Percentiles rank a stretch among this genome's conserved stretches.
phyloP scores from a whole-genome alignment of 345 rosid species.

The Eucalyptus pumila region DNA sequence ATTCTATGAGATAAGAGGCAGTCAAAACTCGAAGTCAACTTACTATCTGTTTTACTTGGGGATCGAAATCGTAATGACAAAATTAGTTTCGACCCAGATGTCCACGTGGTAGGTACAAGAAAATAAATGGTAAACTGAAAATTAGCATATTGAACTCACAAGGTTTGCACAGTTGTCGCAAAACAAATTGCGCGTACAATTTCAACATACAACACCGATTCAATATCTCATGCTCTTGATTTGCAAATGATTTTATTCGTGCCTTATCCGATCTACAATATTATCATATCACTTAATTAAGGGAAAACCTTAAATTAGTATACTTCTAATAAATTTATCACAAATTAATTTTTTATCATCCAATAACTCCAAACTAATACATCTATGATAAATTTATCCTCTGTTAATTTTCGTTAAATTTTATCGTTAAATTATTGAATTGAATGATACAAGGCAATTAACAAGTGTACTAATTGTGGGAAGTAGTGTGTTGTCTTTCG shows the following conservation, averaged over 20 bases:
- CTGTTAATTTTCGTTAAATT: accelerated
- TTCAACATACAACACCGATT: background rate
- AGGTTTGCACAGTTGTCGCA: background rate
- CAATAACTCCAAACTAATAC: accelerated
- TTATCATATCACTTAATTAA: background rate
- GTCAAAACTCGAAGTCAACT: background rate
- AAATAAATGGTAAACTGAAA: accelerated
- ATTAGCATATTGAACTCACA: background rate
- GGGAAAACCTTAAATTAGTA: accelerated
- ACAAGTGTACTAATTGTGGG: accelerated
- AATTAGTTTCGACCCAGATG: background rate
- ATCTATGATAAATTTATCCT: accelerated
- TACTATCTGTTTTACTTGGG: background rate
- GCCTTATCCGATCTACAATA: background rate
- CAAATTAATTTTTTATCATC: accelerated
- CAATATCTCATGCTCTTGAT: background rate
- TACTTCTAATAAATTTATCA: accelerated
- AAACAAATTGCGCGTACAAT: background rate
- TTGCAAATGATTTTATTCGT: background rate
- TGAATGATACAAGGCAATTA: accelerated
- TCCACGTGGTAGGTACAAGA: background rate
- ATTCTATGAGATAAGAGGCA: background rate
- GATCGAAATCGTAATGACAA: background rate
- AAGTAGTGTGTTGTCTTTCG: too few relatives aligned
- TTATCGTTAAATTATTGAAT: accelerated